Base-by-base conservation (phyloP, 768 basidiomycete genomes). In the Artomyces pyxidatus region DNA sequence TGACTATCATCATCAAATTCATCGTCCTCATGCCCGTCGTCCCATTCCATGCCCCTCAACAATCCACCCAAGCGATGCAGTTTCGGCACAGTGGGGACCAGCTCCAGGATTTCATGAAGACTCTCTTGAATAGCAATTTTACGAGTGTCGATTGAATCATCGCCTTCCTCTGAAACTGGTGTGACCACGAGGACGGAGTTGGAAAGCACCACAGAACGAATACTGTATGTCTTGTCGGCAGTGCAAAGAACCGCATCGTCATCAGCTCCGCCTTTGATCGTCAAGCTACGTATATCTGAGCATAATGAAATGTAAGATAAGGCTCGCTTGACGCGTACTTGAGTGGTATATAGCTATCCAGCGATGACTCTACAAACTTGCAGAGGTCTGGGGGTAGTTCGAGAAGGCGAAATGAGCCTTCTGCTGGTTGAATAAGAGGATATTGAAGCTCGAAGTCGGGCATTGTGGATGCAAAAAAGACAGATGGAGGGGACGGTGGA, bases 211-310 rank as follows among this genome's bases (percentile, higher is more conserved):
- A 98, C 83, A 0, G 92, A 86, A 48, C 94, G 83, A 23, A 98
- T 68, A 2, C 77, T 61, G 61, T 85, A 99, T 0, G 95, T 98
- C 61, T 77, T 81, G 49, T 83, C 74, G 0, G 71, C 57, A 0
- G 93, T 95, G 63, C 95, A 97, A 8, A 95, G 68, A 0, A 96
- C 92, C 0, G 94, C 95, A 58, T 94, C 86, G 57, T 97, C 93
- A 25, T 75, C 74, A 1, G 78, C 65, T 38, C 81, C 71, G 6
- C 94, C 95, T 63, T 92, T 94, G 67, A 98, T 84, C 86, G 56
- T 42, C 48, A 50, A 49, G 44, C 48, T 44, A 28, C 10, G 17
- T 27, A 47, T 19, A 56, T 21, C 16, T 32, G n/a, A 26, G 26
- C 51, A 55, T 54, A n/a, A 49, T 30, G 43, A 40, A 3, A 50